Conservation (phyloP, 495 filamentous ascomycete species). For the Recurvomyces mirabilis region DNA sequence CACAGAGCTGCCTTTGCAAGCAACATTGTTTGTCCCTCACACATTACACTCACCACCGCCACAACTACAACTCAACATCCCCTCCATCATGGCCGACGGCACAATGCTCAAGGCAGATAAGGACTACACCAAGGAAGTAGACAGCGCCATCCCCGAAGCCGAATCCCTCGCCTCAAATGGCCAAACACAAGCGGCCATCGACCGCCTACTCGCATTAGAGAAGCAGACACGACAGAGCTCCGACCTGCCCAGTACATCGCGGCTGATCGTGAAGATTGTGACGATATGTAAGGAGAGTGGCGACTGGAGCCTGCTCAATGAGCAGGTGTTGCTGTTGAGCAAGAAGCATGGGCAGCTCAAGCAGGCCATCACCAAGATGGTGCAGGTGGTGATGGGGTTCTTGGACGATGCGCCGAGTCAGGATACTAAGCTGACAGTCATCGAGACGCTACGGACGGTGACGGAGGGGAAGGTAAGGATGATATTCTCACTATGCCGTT, state of each 20-base stretch:
- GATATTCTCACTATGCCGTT: too few species aligned
- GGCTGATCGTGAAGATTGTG: conserved; percentile 74
- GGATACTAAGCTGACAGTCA: conserved; percentile 82
- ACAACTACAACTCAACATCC: too few species aligned
- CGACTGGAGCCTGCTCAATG: conserved; percentile 88
- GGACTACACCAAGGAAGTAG: conserved; percentile 80
- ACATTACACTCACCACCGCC: too few species aligned
- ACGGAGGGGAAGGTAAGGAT: conserved; percentile 87
- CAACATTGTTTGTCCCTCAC: too few species aligned
- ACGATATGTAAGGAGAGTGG: conserved; percentile 86
- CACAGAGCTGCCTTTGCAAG: too few species aligned
- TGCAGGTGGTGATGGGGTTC: conserved; percentile 88
- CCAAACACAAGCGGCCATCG: conserved; percentile 53
- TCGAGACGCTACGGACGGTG: conserved; percentile 89
- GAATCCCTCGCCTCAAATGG: conserved; percentile 53
- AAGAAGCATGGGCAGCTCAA: conserved; percentile 99
- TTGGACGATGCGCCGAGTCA: conserved; percentile 67
- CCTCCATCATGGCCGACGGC: conserved; percentile 44
- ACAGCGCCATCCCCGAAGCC: conserved; percentile 80
- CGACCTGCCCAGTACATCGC: conserved; percentile 87
- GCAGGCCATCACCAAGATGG: conserved; percentile 97
- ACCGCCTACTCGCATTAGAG: conserved; percentile 82
- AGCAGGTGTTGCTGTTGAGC: conserved; percentile 87
- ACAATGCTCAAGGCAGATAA: conserved; percentile 54
- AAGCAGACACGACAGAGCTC: conserved; percentile 96